phyloP scores from a whole-genome alignment of 2,329 filamentous ascomycete genomes.

The Capronia coronata region DNA sequence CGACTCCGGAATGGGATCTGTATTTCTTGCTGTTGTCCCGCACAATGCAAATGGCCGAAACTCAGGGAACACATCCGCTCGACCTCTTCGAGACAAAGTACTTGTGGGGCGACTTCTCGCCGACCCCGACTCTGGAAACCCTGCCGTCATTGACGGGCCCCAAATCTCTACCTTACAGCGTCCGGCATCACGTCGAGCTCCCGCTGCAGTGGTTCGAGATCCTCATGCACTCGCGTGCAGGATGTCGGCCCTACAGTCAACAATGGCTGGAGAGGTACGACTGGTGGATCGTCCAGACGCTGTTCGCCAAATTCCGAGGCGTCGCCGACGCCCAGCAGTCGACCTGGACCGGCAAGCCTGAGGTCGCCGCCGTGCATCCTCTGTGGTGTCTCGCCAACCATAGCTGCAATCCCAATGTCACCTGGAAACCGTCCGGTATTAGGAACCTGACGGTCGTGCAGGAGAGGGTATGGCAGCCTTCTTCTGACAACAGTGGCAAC shows the following conservation, averaged over 20 bases:
- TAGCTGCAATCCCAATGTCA: constrained; percentile 88
- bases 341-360: constrained; percentile 69
- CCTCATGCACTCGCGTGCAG: constrained; percentile 20
- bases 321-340: constrained; percentile 82
- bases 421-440: constrained; percentile 65
- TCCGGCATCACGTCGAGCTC: constrained; percentile 53
- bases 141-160: constrained; percentile 20
- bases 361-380: constrained; percentile 88
- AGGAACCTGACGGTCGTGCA: constrained; percentile 22
- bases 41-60: constrained; percentile 55
- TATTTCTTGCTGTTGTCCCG: constrained; percentile 56
- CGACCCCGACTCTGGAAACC: constrained; percentile 26
- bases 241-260: constrained; percentile 51
- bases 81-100: constrained; percentile 56
- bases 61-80: constrained; percentile 52
- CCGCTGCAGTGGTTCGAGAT: constrained; percentile 57
- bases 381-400: constrained; percentile 97
- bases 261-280: constrained; percentile 36
- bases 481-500: constrained; percentile 17
- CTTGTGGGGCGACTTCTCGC: constrained; percentile 58
- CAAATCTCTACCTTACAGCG: constrained; percentile 53
- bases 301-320: constrained; percentile 87
- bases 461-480: constrained; percentile 19
- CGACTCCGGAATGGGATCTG: constrained; percentile 53
- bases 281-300: constrained; percentile 69